phyloP scores from a whole-genome alignment of 1,284 basidiomycete genomes.

The Stereum hirsutum region DNA sequence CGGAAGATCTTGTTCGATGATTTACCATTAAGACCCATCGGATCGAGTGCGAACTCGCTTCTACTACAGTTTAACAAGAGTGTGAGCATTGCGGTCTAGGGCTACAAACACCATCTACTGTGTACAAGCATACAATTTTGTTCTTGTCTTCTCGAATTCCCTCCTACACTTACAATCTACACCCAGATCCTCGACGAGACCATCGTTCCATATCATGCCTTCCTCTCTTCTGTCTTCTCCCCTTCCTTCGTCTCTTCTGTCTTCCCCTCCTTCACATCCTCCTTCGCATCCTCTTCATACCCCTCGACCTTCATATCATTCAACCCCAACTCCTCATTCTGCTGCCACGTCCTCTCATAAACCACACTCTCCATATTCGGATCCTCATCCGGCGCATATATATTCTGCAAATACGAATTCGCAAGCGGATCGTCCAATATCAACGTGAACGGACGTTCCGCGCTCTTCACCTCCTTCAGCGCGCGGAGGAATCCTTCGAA shows the following conservation, averaged over 20 bases:
- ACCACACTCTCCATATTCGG: slow-evolving; percentile 82
- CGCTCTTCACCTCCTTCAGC: slow-evolving; percentile 77
- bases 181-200: neutral
- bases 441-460: slow-evolving; percentile 76
- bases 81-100: too few species aligned
- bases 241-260: too few species aligned
- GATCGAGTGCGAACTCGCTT: too few species aligned
- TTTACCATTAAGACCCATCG: too few species aligned
- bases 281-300: slow-evolving; percentile 41
- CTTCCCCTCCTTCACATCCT: neutral
- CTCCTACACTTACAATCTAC: too few species aligned
- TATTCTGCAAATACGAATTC: slow-evolving; percentile 94
- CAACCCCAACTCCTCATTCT: slow-evolving; percentile 93
- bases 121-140: too few species aligned
- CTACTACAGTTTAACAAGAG: too few species aligned
- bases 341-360: slow-evolving; percentile 83
- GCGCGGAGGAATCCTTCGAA: slow-evolving; percentile 76
- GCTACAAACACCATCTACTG: too few species aligned
- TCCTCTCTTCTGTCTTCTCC: too few species aligned
- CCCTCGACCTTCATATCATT: slow-evolving; percentile 95
- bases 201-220: neutral
- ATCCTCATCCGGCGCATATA: slow-evolving; percentile 89
- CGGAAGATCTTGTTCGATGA: too few species aligned
- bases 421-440: slow-evolving; percentile 94
- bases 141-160: neutral